Conservation (phyloP, 768 basidiomycete species). For the Lactarius tabidus region DNA sequence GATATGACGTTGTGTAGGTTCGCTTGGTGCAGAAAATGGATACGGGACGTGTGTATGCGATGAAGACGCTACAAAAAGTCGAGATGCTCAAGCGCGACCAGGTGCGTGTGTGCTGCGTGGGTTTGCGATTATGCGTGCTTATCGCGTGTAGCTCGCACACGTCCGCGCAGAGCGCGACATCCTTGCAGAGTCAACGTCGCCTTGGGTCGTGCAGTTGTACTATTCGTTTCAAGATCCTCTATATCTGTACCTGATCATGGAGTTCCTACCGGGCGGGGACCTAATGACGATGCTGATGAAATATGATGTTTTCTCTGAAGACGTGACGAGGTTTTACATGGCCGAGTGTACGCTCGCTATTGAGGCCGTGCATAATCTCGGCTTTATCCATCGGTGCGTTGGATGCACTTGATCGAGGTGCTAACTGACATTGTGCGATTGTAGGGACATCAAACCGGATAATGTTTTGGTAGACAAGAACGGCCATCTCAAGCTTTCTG, state of each 20-base stretch:
- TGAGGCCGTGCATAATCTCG: constrained; percentile 94
- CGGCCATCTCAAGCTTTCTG: constrained; percentile 96
- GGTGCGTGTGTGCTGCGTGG: constrained; percentile 43
- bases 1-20: constrained; percentile 45
- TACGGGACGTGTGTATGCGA: constrained; percentile 97
- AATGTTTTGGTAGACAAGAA: constrained; percentile 98
- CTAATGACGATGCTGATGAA: constrained; percentile 99
- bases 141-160: constrained; percentile 73
- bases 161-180: constrained; percentile 97
- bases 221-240: constrained; percentile 95
- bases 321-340: constrained; percentile 98
- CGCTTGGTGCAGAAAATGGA: constrained; percentile 94
- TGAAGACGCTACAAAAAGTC: constrained; percentile 95
- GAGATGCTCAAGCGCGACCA: constrained; percentile 99
- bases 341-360: constrained; percentile 97
- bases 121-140: not conserved
- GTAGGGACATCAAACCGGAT: constrained; percentile 97
- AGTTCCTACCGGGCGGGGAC: constrained; percentile 97
- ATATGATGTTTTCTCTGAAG: constrained; percentile 98
- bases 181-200: constrained; percentile 89
- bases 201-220: constrained; percentile 95
- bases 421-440: constrained; percentile 13
- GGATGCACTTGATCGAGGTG: not conserved
- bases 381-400: constrained; percentile 92
- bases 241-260: constrained; percentile 97